Conservation (phyloP, 345 rosid genomes). For the Gossypium longicalyx region DNA sequence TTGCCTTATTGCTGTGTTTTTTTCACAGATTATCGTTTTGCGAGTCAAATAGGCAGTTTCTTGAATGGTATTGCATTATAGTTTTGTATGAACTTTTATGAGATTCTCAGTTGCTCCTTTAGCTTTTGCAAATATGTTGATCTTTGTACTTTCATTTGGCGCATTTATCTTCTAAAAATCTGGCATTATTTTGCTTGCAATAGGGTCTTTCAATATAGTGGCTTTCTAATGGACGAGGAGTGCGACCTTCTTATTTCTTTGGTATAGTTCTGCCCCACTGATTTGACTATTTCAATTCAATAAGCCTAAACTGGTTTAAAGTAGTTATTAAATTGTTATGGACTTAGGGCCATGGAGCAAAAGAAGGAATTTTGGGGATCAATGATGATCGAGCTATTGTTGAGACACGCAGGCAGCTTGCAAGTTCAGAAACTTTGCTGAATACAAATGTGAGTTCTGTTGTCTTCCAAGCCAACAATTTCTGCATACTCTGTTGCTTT, state of each 20-base stretch:
- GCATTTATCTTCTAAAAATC: conserved; percentile 16
- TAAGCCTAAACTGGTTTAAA: conserved; percentile 4
- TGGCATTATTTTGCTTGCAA: conserved; percentile 28
- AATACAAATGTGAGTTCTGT: conserved; percentile 39
- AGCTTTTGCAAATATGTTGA: not conserved
- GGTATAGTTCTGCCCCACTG: conserved; percentile 34
- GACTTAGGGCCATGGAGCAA: conserved; percentile 33
- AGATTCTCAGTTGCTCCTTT: conserved; percentile 1
- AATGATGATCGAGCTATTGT: conserved; percentile 23
- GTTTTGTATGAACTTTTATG: conserved; percentile 1
- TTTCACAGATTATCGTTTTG: not conserved
- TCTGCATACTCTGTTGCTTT: not conserved
- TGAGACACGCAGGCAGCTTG: conserved; percentile 27
- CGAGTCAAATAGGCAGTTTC: not conserved
- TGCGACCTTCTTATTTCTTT: conserved; percentile 66
- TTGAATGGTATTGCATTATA: not conserved
- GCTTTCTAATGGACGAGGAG: conserved; percentile 67
- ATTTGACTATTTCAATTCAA: conserved; percentile 2
- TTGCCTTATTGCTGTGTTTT: not conserved
- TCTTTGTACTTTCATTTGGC: not conserved
- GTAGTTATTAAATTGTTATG: conserved; percentile 12
- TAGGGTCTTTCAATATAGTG: conserved; percentile 71
- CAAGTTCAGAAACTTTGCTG: conserved; percentile 31
- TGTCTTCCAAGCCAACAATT: conserved; percentile 1
- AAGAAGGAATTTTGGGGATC: conserved; percentile 20